Conservation (phyloP, 108 stramenopile species). For the Pseudonitzschia delicatissima region DNA sequence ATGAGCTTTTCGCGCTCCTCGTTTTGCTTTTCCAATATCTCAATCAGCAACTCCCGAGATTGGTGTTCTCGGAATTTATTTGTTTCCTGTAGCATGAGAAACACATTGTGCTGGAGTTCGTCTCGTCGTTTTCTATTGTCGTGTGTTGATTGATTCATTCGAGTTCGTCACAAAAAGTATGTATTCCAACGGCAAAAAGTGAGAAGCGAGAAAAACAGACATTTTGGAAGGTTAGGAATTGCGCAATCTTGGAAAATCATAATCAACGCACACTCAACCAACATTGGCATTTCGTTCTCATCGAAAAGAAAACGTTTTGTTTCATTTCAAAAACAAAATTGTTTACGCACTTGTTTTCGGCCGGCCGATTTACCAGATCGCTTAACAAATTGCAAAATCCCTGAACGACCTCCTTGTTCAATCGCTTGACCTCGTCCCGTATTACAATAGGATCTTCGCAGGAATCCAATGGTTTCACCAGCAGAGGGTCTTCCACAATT, state of each 20-base stretch:
- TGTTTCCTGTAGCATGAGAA: conserved; percentile 85
- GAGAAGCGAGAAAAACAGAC: too few relatives aligned
- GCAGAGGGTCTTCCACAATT: conserved; percentile 81
- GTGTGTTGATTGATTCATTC: not conserved
- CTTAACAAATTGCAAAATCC: conserved; percentile 66
- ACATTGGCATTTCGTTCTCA: too few relatives aligned
- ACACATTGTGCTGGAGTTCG: conserved; percentile 78
- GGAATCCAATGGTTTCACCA: conserved; percentile 52
- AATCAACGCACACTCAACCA: too few relatives aligned
- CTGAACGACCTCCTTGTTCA: conserved; percentile 64
- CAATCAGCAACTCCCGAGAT: conserved; percentile 74
- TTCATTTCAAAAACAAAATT: not conserved
- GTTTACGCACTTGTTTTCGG: conserved; percentile 72
- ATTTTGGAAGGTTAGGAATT: not conserved
- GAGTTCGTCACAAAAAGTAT: too few relatives aligned
- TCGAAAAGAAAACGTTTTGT: too few relatives aligned
- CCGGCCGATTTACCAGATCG: conserved; percentile 74
- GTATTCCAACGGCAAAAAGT: too few relatives aligned
- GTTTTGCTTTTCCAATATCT: conserved; percentile 67
- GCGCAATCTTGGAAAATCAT: too few relatives aligned
- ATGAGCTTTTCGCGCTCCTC: conserved; percentile 45
- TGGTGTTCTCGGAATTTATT: conserved; percentile 92
- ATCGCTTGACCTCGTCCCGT: conserved; percentile 68
- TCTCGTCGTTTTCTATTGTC: conserved; percentile 56
- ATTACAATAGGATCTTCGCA: conserved; percentile 71